Evolutionary conservation across 495 filamentous ascomycete species (phyloP).

Genomic region (Diplogelasinospora grovesii): DNA sequence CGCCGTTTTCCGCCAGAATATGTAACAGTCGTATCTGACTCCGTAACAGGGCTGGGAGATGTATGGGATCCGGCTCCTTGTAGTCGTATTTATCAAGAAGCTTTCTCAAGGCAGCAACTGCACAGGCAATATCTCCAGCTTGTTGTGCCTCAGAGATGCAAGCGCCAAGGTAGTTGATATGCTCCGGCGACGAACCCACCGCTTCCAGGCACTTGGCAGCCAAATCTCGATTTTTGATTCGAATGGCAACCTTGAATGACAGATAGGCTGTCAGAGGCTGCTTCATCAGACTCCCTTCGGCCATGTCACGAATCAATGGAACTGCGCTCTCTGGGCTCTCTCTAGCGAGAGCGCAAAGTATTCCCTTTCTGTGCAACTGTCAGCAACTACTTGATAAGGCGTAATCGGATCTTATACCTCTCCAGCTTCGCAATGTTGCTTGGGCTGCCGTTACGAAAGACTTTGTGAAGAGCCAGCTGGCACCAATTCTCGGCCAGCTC

Average conservation of each 20-base stretch:
- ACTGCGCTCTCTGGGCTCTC: constrained; percentile 47
- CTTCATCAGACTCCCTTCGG: constrained; percentile 42
- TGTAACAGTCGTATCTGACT: constrained; percentile 55
- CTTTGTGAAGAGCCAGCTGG: constrained; percentile 52
- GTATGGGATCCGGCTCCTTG: constrained; percentile 42
- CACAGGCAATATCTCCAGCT: constrained; percentile 50
- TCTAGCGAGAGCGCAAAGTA: constrained; percentile 56
- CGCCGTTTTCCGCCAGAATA: constrained; percentile 40
- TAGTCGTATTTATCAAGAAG: constrained; percentile 51
- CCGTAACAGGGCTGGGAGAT: constrained; percentile 63
- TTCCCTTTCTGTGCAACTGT: constrained; percentile 51
- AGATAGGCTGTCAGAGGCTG: constrained; percentile 64
- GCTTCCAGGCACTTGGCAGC: constrained; percentile 51
- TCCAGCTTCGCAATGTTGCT: constrained; percentile 61
- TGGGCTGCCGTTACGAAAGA: constrained; percentile 58
- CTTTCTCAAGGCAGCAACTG: constrained; percentile 51
- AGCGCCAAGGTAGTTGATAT: constrained; percentile 61
- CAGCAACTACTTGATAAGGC: neutral
- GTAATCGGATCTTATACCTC: constrained; percentile 30
- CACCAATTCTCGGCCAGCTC: constrained; percentile 64
- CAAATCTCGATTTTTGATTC: constrained; percentile 48
- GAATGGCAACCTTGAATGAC: constrained; percentile 66
- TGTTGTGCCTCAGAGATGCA: constrained; percentile 71
- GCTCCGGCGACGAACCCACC: constrained; percentile 39
- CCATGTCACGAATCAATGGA: constrained; percentile 54